phyloP scores from a whole-genome alignment of 163 green algal genomes.

The Dunaliella salina region DNA sequence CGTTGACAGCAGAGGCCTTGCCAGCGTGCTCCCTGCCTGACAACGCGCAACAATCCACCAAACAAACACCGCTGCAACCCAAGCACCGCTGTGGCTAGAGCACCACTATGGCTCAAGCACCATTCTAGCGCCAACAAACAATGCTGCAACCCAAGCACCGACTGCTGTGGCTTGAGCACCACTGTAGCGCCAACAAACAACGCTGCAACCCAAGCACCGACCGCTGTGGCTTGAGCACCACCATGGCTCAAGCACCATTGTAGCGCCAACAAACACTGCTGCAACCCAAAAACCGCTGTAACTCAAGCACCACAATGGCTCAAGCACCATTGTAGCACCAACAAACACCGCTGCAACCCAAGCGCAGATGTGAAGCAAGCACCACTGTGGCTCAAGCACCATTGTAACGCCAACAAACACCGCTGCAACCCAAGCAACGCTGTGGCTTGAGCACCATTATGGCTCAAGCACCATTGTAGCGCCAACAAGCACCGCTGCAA shows the following conservation, averaged over 20 bases:
- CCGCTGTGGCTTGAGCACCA: no score
- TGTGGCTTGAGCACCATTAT: no score
- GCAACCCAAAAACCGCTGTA: background rate
- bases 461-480: constrained; percentile 19
- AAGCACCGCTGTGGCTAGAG: constrained; percentile 16
- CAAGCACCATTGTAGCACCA: no score
- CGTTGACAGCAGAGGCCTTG: constrained; percentile 22
- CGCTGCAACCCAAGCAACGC: no score
- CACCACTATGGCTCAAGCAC: constrained; percentile 39
- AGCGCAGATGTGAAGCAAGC: constrained; percentile 18
- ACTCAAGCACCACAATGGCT: constrained; percentile 33
- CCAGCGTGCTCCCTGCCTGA: no score
- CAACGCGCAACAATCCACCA: constrained; percentile 28
- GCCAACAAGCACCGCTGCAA: background rate
- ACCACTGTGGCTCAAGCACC: constrained; percentile 38
- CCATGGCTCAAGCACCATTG: constrained; percentile 12
- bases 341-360: constrained; percentile 1
- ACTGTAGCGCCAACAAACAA: no score
- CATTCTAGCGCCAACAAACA: no score
- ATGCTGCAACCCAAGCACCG: no score
- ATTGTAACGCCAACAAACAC: no score
- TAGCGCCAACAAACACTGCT: constrained; percentile 12
- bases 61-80: no score
- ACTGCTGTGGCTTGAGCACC: constrained; percentile 38
- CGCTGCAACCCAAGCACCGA: no score